These are phyloP conservation scores for Cucumis hystrix DNA, from an alignment of 306 rosid genomes.

Conservation along the genomic window DNA sequence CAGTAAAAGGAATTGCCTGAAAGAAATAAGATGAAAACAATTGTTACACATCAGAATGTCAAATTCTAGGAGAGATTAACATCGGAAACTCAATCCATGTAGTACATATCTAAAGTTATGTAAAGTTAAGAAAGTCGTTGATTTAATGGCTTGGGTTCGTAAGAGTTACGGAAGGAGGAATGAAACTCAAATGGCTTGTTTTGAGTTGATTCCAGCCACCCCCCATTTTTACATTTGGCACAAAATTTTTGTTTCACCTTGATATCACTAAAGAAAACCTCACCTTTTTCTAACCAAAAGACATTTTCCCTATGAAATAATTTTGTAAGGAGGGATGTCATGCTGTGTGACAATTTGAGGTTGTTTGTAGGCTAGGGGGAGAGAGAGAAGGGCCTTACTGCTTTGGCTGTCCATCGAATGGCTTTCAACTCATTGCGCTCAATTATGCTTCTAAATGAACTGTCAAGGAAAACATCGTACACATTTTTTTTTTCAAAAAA, in stretches of 20 bases:
- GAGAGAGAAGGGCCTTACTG: slow-evolving; percentile 25
- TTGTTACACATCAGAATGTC: not conserved
- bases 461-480: slow-evolving; percentile 37
- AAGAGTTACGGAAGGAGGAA: not conserved
- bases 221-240: not conserved
- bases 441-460: slow-evolving; percentile 46
- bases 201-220: not conserved
- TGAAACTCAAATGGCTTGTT: not conserved
- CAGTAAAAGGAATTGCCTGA: slow-evolving; percentile 86
- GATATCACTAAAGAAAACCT: not conserved
- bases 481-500: not conserved
- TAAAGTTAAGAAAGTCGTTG: not conserved
- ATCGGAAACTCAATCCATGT: not conserved
- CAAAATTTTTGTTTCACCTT: not conserved
- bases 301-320: not conserved
- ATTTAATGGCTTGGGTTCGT: not conserved
- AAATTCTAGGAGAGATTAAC: not conserved
- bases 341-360: not conserved
- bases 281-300: not conserved
- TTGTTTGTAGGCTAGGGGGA: not conserved
- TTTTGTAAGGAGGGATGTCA: not conserved
- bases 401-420: slow-evolving; percentile 81
- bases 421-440: slow-evolving; percentile 77
- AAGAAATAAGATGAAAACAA: slow-evolving; percentile 20
- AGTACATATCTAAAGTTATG: not conserved